phyloP scores from a whole-genome alignment of 2,329 filamentous ascomycete species.

The Fonsecaea monophora region DNA sequence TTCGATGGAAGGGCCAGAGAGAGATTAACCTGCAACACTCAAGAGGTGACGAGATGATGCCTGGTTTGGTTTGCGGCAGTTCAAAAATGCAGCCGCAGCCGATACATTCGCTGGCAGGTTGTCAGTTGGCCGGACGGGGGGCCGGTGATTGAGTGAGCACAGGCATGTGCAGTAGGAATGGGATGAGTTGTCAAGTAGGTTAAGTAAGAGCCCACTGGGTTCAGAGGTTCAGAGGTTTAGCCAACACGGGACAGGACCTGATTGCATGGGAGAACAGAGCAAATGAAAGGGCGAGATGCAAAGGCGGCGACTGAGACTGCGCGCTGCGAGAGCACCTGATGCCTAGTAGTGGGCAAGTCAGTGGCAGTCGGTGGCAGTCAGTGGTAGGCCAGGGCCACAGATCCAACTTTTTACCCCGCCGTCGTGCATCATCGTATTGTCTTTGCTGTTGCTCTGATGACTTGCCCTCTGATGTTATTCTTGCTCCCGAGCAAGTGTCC shows the following conservation, averaged over 20 bases:
- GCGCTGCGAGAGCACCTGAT: constrained; percentile 16
- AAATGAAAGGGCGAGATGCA: constrained; percentile 17
- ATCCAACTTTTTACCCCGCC: constrained; percentile 13
- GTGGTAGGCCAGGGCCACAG: no score
- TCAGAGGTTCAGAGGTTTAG: background rate
- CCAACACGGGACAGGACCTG: constrained; percentile 12
- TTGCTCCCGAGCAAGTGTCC: constrained; percentile 4
- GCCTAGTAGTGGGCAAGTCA: background rate
- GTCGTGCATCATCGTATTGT: constrained; percentile 12
- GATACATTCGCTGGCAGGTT: constrained; percentile 23
- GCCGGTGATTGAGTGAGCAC: background rate
- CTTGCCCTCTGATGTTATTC: background rate
- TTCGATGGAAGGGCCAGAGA: constrained; percentile 24
- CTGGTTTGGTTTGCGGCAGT: constrained; percentile 24
- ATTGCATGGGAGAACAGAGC: constrained; percentile 3
- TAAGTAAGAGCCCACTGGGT: constrained; percentile 9
- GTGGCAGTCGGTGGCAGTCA: no score
- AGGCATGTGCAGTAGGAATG: constrained; percentile 23
- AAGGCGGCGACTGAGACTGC: background rate
- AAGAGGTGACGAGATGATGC: constrained; percentile 18
- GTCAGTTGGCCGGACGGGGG: constrained; percentile 6
- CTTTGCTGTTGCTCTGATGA: constrained; percentile 6
- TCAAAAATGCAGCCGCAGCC: constrained; percentile 22
- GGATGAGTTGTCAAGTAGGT: constrained; percentile 23
- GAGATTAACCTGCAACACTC: constrained; percentile 19